Percentiles rank a stretch among this genome's conserved stretches.
These are phyloP conservation scores for Pelomyxa schiedti DNA, from an alignment of 78 protist genomes.

Conservation along the genomic window DNA sequence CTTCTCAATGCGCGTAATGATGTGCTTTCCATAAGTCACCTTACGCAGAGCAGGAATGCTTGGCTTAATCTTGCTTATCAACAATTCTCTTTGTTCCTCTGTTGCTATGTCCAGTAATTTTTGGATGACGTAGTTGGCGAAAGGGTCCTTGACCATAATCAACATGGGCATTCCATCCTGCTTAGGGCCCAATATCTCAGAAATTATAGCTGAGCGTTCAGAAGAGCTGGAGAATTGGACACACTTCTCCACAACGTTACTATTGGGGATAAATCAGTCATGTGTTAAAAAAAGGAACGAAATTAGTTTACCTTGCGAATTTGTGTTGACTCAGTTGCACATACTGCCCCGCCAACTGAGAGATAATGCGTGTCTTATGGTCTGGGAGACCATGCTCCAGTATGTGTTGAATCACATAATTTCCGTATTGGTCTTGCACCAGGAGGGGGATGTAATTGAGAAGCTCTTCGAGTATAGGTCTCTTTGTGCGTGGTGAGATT, in stretches of 20 bases:
- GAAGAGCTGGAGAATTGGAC: constrained; percentile 27
- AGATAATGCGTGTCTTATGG: constrained; percentile 22
- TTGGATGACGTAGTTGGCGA: constrained; percentile 90
- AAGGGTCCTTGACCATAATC: constrained; percentile 74
- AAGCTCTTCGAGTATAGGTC: constrained; percentile 61
- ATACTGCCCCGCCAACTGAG: constrained; percentile 18
- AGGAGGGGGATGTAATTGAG: constrained; percentile 49
- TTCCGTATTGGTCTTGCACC: constrained; percentile 90
- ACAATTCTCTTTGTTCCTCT: constrained; percentile 36
- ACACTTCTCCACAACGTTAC: constrained; percentile 52
- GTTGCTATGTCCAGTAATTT: constrained; percentile 64
- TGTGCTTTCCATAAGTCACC: constrained; percentile 86
- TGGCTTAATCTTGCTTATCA: constrained; percentile 33
- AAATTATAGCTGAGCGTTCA: constrained; percentile 25
- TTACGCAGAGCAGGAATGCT: constrained; percentile 44
- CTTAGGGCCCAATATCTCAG: constrained; percentile 10
- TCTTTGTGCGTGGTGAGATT: no score
- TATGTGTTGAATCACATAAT: constrained; percentile 93
- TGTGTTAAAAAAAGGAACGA: no score
- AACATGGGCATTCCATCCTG: constrained; percentile 24
- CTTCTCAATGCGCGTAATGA: constrained; percentile 72
- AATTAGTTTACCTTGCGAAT: constrained; percentile 83
- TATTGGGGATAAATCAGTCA: no score
- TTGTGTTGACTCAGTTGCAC: constrained; percentile 72
- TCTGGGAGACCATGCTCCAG: constrained; percentile 59